A percentile compares a stretch with the other conserved stretches of the same genome.
phyloP scores from a whole-genome alignment of 1,139 yeast genomes.

The Diutina pseudorugosa region DNA sequence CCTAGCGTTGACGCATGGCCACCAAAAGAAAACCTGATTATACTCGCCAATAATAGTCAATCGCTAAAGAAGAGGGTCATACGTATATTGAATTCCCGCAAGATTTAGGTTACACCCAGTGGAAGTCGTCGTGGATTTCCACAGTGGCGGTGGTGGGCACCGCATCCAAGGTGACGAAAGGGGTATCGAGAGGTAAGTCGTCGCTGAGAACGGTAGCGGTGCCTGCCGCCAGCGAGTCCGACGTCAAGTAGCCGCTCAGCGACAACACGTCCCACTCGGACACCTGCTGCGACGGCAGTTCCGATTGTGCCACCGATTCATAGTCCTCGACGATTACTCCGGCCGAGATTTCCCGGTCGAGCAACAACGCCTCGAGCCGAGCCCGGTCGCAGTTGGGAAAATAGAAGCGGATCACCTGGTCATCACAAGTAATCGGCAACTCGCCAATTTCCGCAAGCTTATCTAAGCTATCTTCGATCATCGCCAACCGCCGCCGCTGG shows the following conservation, averaged over 20 bases:
- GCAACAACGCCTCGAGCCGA: conserved; percentile 36
- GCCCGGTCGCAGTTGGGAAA: conserved; percentile 45
- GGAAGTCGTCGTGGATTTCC: background rate
- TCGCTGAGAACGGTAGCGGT: background rate
- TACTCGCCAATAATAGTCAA: too few relatives aligned
- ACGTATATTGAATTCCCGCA: background rate
- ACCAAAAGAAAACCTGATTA: too few relatives aligned
- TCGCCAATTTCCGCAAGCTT: conserved; percentile 35
- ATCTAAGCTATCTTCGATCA: background rate
- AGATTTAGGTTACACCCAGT: background rate
- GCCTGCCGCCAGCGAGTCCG: background rate
- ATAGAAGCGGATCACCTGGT: conserved; percentile 33
- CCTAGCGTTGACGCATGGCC: too few relatives aligned
- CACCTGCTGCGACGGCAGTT: background rate
- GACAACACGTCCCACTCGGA: conserved; percentile 3
- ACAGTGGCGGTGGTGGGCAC: background rate
- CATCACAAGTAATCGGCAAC: conserved; percentile 26
- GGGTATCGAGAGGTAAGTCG: background rate
- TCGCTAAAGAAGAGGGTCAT: too few relatives aligned
- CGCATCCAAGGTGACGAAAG: background rate
- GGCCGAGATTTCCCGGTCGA: conserved; percentile 36
- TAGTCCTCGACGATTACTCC: conserved; percentile 33
- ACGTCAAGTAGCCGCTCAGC: conserved; percentile 1
- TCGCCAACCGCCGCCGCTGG: conserved; percentile 23
- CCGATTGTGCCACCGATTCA: background rate